A percentile compares a stretch with the other conserved stretches of the same genome.
phyloP scores from a whole-genome alignment of 2,329 filamentous ascomycete genomes.

The Epichloe elymi region DNA sequence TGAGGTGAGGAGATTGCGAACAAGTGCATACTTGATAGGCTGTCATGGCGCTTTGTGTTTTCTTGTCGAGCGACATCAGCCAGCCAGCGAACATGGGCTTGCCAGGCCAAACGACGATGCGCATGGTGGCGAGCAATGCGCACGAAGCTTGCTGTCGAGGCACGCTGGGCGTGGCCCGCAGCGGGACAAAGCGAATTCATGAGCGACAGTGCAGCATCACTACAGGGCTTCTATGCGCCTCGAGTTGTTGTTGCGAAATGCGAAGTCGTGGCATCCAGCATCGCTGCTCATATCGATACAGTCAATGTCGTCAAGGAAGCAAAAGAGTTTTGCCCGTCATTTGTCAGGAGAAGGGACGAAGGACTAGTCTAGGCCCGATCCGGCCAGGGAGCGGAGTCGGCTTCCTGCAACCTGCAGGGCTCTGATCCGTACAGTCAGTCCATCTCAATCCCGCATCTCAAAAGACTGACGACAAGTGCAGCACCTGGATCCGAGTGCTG shows the following conservation, averaged over 20 bases:
- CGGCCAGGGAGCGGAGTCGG: background rate
- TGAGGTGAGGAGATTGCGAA: background rate
- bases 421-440: no score
- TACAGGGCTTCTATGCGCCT: conserved; percentile 8
- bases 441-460: no score
- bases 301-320: background rate
- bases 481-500: no score
- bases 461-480: no score
- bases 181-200: conserved; percentile 19
- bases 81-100: conserved; percentile 31
- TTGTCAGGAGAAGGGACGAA: background rate
- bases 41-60: conserved; percentile 11
- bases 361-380: background rate
- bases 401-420: background rate
- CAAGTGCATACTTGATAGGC: conserved; percentile 28
- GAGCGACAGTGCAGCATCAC: conserved; percentile 15
- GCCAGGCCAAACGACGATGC: conserved; percentile 23
- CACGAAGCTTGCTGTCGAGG: conserved; percentile 33
- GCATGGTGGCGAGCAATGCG: conserved; percentile 37
- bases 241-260: background rate
- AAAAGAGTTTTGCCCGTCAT: background rate
- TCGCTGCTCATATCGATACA: no score
- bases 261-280: no score
- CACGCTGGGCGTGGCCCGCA: conserved; percentile 26
- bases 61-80: conserved; percentile 19